These are phyloP conservation scores for Trametes cinnabarina DNA, from an alignment of 768 basidiomycete species.

Conservation along the genomic window DNA sequence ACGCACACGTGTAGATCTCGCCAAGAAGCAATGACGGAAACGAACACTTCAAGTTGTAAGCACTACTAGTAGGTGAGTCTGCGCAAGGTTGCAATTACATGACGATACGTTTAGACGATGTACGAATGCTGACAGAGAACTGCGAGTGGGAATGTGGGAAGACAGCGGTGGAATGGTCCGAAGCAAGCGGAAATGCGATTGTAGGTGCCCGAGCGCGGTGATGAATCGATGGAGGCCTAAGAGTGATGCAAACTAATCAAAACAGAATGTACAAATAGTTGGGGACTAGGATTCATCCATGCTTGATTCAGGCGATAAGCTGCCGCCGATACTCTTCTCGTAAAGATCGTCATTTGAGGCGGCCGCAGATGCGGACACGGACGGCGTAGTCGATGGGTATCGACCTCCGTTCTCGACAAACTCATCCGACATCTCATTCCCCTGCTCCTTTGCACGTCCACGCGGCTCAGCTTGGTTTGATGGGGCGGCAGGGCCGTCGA, in stretches of 20 bases:
- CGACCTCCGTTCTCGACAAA: conserved; percentile 6
- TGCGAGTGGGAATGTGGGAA: neutral
- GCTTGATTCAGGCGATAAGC: conserved; percentile 42
- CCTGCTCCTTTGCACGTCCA: neutral
- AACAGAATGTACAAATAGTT: conserved; percentile 2
- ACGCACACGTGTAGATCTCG: too few species aligned
- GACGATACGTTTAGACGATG: neutral
- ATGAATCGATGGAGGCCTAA: conserved; percentile 9
- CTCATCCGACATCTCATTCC: conserved; percentile 13
- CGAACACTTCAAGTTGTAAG: neutral
- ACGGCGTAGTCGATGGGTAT: conserved; percentile 16
- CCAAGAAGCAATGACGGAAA: neutral
- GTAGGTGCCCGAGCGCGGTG: neutral
- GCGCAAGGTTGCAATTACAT: conserved; percentile 9
- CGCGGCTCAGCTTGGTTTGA: conserved; percentile 3
- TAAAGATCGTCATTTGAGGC: conserved; percentile 25
- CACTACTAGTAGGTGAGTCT: conserved; percentile 5
- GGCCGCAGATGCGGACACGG: conserved; percentile 16
- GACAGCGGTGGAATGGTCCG: neutral
- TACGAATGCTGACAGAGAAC: neutral
- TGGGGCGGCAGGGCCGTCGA: conserved; percentile 14
- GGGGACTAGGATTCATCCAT: conserved; percentile 34
- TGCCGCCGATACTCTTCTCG: conserved; percentile 40
- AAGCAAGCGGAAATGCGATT: conserved; percentile 2
- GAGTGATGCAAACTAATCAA: conserved; percentile 16